Evolutionary conservation across 1,284 basidiomycete genomes (phyloP), one percentile per base, ranked within the genome.

Genomic region (Lignosus rhinocerotis): DNA sequence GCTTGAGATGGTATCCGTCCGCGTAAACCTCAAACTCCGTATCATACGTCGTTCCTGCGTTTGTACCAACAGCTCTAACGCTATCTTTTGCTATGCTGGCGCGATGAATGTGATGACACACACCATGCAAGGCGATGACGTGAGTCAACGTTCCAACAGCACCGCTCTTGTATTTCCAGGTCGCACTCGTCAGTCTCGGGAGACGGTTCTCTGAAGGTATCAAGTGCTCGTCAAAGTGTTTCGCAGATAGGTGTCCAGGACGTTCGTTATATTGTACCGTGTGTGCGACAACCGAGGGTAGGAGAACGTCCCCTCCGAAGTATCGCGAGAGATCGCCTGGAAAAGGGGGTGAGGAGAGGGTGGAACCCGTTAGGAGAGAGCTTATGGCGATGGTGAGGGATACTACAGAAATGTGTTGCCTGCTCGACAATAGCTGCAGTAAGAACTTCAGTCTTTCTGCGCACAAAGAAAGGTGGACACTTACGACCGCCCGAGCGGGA

Each of bases 261-360:
- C 71, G 68, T 60, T 84, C 82, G 73, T 80, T 74, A 69, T 75
- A 77, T 68, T 83, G 78, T 51, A 83, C 76, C 1, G 77, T 78
- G 63, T 78, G 78, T 9, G 80, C 78, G 53, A 62, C 58, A 32
- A 68, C 59, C 38, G 79, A 77, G 57, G 71, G 64, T 45, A 85
- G 76, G 61, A 80, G 76, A 50, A 85, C 82, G 67, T 87, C 84
- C 41, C 86, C 86, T 53, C 84, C 86, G 71, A 88, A 86, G 76
- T 87, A 87, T 58, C 84, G 77, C 47, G 80, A 82, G 25, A 82
- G 71, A 55, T 77, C 76, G 60, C 69, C 68, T 69, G 39, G 5
- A 16, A 45, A 10, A 30, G n/a, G 19, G 16, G 16, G n/a, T 42
- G 41, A 19, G 17, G n/a, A n/a, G n/a, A n/a, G n/a, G 25, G 25